Percentiles rank a stretch among this genome's conserved stretches.
Evolutionary conservation across 1,284 basidiomycete species (phyloP).

Genomic region (Ganoderma multipileum): DNA sequence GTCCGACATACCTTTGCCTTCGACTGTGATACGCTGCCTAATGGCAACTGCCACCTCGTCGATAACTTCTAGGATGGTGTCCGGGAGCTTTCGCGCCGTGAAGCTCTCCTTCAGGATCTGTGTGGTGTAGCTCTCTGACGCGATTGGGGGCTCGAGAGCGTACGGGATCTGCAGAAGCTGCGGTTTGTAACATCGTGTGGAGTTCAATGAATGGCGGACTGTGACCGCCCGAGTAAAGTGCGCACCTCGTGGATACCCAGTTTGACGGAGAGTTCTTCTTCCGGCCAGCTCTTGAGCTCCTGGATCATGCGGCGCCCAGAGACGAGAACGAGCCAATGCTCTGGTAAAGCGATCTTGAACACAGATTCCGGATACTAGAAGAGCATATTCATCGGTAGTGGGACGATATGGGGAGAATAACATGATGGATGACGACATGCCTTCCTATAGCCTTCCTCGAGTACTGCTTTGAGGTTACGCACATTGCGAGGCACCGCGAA

Average conservation of each 20-base stretch:
- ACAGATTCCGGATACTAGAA: too few relatives aligned
- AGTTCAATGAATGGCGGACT: background rate
- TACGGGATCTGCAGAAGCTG: background rate
- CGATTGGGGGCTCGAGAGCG: background rate
- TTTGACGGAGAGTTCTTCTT: background rate
- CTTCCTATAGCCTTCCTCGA: conserved; percentile 23
- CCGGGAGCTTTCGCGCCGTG: background rate
- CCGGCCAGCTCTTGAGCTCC: background rate
- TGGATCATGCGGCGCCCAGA: background rate
- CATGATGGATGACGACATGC: too few relatives aligned
- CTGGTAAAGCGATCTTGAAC: too few relatives aligned
- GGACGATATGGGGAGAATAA: background rate
- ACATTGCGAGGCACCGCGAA: background rate
- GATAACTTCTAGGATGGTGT: background rate
- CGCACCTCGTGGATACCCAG: background rate
- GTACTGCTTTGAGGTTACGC: background rate
- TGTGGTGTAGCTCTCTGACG: background rate
- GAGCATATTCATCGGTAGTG: background rate
- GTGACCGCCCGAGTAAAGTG: conserved; percentile 9
- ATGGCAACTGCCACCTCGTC: background rate
- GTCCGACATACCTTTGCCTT: background rate
- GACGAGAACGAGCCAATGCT: too few relatives aligned
- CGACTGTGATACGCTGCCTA: conserved; percentile 5
- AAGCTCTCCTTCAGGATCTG: background rate
- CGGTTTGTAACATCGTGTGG: background rate